Percentiles rank a stretch among this genome's conserved stretches.
Conservation (phyloP, 805 yeast genomes). For the Sugiyamaella chiloensis region DNA sequence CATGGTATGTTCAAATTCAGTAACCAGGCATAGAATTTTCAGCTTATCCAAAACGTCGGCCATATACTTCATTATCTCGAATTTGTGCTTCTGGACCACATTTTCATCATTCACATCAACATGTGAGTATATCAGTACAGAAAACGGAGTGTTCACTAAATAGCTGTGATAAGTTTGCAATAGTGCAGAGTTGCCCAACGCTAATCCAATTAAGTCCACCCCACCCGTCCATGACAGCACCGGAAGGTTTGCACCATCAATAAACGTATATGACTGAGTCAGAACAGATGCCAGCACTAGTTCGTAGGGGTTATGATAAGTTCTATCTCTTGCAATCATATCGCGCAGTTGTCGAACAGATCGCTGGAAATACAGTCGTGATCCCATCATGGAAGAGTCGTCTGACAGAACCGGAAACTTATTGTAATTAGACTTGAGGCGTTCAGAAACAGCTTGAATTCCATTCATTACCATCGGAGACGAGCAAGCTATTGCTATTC, state of each 20-base stretch:
- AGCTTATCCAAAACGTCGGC: neutral
- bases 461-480: conserved; percentile 7
- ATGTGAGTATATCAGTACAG: neutral
- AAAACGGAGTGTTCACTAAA: neutral
- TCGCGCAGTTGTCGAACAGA: conserved; percentile 2
- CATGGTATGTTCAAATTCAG: neutral
- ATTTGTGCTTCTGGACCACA: neutral
- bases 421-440: too few relatives aligned
- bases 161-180: neutral
- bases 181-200: neutral
- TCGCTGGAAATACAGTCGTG: too few relatives aligned
- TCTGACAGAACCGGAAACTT: too few relatives aligned
- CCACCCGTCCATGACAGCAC: conserved; percentile 5
- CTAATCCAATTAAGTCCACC: conserved; percentile 4
- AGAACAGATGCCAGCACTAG: conserved; percentile 6
- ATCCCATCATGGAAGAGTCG: too few relatives aligned
- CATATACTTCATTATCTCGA: neutral
- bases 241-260: neutral
- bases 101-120: neutral
- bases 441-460: conserved; percentile 3
- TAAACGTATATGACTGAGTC: neutral
- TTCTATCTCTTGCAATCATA: conserved; percentile 1
- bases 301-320: conserved; percentile 4
- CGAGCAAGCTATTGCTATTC: neutral
- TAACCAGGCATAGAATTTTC: neutral